Base-by-base conservation (phyloP, 768 basidiomycete species). In the Lactarius sanguifluus region DNA sequence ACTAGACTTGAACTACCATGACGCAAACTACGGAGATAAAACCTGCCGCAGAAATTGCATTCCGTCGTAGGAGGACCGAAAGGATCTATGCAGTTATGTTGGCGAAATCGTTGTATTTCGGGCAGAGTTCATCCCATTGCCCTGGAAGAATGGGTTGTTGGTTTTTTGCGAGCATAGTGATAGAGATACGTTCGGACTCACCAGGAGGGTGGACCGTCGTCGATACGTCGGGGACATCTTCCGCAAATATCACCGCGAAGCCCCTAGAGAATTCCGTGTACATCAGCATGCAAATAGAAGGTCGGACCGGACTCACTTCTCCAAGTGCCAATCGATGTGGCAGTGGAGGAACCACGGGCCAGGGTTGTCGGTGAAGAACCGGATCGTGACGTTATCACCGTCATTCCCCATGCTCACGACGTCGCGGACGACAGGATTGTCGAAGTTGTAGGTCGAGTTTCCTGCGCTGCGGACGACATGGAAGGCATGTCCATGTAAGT, bases 401-500 rank as follows among this genome's bases (percentile, higher is more conserved):
- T 67, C 66, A 5, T 28, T 18, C 9, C 71, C 72, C 1, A 71
- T 62, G 63, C 56, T 68, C 23, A 82, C 77, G 9, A 80, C 81
- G 69, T 85, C 83, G 47, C 83, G 73, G 56, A 79, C 73, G 59
- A 79, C 75, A 0, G 83, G 83, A 70, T 83, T 81, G 12, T 40
- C 52, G 3, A 36, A 65, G 47, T 72, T 73, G 36, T 62, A 63
- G 8, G 55, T 38, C 20, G 59, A 25, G 36, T 23, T 55, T 1
- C 70, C 66, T 9, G 66, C 62, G 32, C 63, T 64, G 15, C 66
- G 63, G 18, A 71, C 47, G 20, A 70, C 69, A 5, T 62, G 41
- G 59, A 71, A 70, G 1, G 45, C 28, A 30, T 68, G 70, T n/a
- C 57, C 47, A 4, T 59, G 61, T 38, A 62, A 25, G 57, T 58